Percentiles rank a stretch among this genome's conserved stretches.
Evolutionary conservation across 192 early-diverging fungal species (phyloP).

Genomic region (Entomortierella chlamydospora): DNA sequence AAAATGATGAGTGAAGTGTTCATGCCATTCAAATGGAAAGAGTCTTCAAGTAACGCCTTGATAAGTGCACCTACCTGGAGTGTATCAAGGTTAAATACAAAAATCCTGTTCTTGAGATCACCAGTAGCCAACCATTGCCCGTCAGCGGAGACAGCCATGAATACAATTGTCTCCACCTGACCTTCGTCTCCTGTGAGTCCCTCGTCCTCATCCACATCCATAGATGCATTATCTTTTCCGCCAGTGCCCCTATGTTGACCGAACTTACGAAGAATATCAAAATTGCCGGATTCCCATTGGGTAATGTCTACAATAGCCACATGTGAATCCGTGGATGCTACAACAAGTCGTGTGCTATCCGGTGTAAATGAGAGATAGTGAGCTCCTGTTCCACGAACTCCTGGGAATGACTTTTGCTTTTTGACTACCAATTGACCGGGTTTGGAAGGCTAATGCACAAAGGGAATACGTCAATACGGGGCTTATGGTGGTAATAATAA

Average conservation of each 20-base stretch:
- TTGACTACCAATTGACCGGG: conserved; percentile 58
- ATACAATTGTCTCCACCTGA: conserved; percentile 69
- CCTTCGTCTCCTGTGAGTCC: conserved; percentile 56
- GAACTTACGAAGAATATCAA: conserved; percentile 73
- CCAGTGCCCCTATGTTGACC: conserved; percentile 69
- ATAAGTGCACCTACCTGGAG: conserved; percentile 70
- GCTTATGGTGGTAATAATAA: too few relatives aligned
- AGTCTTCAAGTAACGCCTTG: not conserved
- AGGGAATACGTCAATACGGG: not conserved
- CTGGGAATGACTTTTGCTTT: conserved; percentile 60
- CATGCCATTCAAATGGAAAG: not conserved
- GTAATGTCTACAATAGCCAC: conserved; percentile 83
- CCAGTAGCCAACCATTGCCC: conserved; percentile 85
- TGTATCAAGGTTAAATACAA: conserved; percentile 80
- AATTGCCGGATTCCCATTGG: conserved; percentile 66
- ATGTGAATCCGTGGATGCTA: conserved; percentile 80
- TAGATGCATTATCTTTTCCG: conserved; percentile 34
- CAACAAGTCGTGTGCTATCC: conserved; percentile 77
- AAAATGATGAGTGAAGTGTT: not conserved
- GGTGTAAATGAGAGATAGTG: conserved; percentile 81
- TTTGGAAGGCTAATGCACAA: conserved; percentile 23
- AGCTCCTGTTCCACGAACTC: conserved; percentile 65
- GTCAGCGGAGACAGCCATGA: conserved; percentile 82
- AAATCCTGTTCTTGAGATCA: conserved; percentile 78
- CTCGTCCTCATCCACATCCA: conserved; percentile 52